A percentile compares a stretch with the other conserved stretches of the same genome.
Conservation (phyloP, 176 grass and related monocot genomes). For the Triticum urartu region DNA sequence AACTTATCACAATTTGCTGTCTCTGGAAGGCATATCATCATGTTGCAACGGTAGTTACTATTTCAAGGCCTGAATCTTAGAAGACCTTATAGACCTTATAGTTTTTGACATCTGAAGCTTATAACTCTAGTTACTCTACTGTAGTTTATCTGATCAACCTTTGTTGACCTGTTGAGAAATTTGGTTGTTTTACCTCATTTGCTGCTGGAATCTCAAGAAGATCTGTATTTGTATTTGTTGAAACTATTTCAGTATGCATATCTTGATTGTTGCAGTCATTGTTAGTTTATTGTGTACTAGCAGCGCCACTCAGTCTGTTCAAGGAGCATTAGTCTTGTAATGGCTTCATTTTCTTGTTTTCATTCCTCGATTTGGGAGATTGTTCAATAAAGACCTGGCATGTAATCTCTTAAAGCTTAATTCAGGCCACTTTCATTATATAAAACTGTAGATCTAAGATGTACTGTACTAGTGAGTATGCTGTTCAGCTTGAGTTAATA, state of each 20-base stretch:
- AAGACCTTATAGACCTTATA: neutral
- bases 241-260: neutral
- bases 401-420: conserved; percentile 1
- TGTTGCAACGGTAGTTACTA: neutral
- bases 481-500: neutral
- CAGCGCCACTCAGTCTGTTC: neutral
- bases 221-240: neutral
- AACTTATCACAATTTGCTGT: neutral
- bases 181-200: neutral
- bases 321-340: neutral
- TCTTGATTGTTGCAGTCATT: neutral
- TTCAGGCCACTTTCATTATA: neutral
- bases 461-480: neutral
- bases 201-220: neutral
- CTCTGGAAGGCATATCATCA: conserved; percentile 3
- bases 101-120: neutral
- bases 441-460: conserved; percentile 13
- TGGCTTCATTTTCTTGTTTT: neutral
- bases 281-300: neutral
- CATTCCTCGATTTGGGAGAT: neutral
- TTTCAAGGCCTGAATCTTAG: neutral
- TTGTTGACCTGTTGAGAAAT: neutral
- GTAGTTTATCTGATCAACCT: conserved; percentile 2
- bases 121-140: neutral
- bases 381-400: neutral